Evolutionary conservation across 176 grass and related monocot species (phyloP).

Genomic region (Aegilops tauschii): DNA sequence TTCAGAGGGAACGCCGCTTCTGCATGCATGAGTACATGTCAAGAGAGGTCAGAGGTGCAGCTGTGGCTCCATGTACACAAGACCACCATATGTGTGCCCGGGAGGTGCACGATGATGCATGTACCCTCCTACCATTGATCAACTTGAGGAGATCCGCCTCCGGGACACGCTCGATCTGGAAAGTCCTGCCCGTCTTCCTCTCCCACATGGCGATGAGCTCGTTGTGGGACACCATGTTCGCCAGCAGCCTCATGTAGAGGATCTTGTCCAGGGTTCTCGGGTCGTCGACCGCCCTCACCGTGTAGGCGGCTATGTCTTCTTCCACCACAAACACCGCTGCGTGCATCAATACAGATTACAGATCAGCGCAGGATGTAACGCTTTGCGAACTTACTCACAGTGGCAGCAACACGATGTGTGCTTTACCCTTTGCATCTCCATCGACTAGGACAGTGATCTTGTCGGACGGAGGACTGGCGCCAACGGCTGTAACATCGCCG

Average conservation of each 20-base stretch:
- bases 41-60: background rate
- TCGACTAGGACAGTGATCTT: too few relatives aligned
- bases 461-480: too few relatives aligned
- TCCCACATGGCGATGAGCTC: constrained; percentile 52
- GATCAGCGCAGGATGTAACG: background rate
- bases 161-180: constrained; percentile 17
- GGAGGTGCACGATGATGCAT: background rate
- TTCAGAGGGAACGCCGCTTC: background rate
- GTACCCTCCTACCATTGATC: constrained; percentile 21
- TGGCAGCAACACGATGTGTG: too few relatives aligned
- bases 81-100: too few relatives aligned
- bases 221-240: constrained; percentile 50
- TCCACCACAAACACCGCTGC: constrained; percentile 47
- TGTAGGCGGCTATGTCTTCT: constrained; percentile 42
- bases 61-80: too few relatives aligned
- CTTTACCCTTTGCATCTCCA: too few relatives aligned
- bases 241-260: constrained; percentile 39
- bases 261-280: constrained; percentile 55
- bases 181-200: constrained; percentile 34
- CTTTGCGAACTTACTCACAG: too few relatives aligned
- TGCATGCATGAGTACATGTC: background rate
- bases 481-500: background rate
- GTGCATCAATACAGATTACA: too few relatives aligned
- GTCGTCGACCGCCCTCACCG: constrained; percentile 33
- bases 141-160: constrained; percentile 20